Conservation (phyloP, 2,329 filamentous ascomycete species). For the Leptosphaerulina australis region DNA sequence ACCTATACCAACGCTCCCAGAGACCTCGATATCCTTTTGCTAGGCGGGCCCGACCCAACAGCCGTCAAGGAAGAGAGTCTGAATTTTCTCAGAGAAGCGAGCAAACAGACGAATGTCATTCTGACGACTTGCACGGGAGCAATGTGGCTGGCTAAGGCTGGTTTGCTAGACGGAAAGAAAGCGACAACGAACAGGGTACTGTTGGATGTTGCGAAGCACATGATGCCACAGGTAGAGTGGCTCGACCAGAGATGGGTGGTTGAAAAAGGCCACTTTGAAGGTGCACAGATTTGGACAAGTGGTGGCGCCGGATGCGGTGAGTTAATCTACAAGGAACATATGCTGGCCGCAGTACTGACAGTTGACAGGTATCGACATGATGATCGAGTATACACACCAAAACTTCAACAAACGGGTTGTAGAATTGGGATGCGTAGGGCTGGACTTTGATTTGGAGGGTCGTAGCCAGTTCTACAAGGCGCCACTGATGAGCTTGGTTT, state of each 20-base stretch:
- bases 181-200: slow-evolving; percentile 49
- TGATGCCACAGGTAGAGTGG: slow-evolving; percentile 48
- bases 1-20: slow-evolving; percentile 52
- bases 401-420: slow-evolving; percentile 31
- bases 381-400: slow-evolving; percentile 28
- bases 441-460: slow-evolving; percentile 31
- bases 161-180: slow-evolving; percentile 48
- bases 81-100: slow-evolving; percentile 48
- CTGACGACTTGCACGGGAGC: slow-evolving; percentile 50
- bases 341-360: slow-evolving; percentile 7
- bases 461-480: slow-evolving; percentile 23
- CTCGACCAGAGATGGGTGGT: slow-evolving; percentile 50
- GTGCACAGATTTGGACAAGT: slow-evolving; percentile 49
- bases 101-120: slow-evolving; percentile 43
- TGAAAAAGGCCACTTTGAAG: slow-evolving; percentile 34
- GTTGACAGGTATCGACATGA: slow-evolving; percentile 32
- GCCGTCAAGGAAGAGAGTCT: slow-evolving; percentile 44
- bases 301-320: slow-evolving; percentile 49
- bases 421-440: slow-evolving; percentile 17
- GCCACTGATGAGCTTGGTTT: slow-evolving; percentile 3
- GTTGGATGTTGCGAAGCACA: slow-evolving; percentile 32
- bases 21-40: slow-evolving; percentile 51
- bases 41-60: slow-evolving; percentile 46
- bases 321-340: slow-evolving; percentile 4
- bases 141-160: slow-evolving; percentile 50